Conservation (phyloP, 805 yeast species). For the Pachysolen tannophilus region DNA sequence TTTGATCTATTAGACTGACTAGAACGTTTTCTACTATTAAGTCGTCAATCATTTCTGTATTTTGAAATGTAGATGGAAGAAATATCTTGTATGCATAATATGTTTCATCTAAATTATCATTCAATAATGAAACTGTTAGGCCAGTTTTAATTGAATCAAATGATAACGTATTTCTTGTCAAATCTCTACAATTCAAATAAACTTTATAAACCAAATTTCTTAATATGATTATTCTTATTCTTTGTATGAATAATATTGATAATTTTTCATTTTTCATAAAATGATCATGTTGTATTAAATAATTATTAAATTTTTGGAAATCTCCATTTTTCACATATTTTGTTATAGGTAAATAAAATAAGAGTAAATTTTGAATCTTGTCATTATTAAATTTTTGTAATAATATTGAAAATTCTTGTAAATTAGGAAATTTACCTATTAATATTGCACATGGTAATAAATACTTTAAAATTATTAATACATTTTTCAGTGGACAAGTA, state of each 20-base stretch:
- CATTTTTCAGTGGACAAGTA: slow-evolving; percentile 19
- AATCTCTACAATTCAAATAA: slow-evolving; percentile 10
- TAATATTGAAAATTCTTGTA: slow-evolving; percentile 14
- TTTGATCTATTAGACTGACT: slow-evolving; percentile 44
- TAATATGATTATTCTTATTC: slow-evolving; percentile 34
- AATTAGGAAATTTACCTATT: slow-evolving; percentile 42
- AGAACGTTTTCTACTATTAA: slow-evolving; percentile 40
- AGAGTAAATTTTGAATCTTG: slow-evolving; percentile 13
- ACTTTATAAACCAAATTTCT: slow-evolving; percentile 30
- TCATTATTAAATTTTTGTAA: slow-evolving; percentile 10
- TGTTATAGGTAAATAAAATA: slow-evolving; percentile 30
- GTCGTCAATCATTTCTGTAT: slow-evolving; percentile 23
- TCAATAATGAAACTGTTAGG: slow-evolving; percentile 16
- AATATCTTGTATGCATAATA: slow-evolving; percentile 18
- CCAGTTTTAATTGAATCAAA: slow-evolving; percentile 18
- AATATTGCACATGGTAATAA: slow-evolving; percentile 45
- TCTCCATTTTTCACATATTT: slow-evolving; percentile 33
- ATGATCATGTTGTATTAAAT: slow-evolving; percentile 25
- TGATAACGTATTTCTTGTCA: slow-evolving; percentile 10
- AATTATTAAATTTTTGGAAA: slow-evolving; percentile 24
- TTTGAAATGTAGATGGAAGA: slow-evolving; percentile 24
- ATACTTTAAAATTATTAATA: slow-evolving; percentile 32
- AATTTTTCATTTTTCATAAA: slow-evolving; percentile 30
- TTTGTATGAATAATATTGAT: slow-evolving; percentile 36
- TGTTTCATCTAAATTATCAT: slow-evolving; percentile 10